Conservation (phyloP, 805 yeast genomes). For the Saccharomycopsis babjevae region DNA sequence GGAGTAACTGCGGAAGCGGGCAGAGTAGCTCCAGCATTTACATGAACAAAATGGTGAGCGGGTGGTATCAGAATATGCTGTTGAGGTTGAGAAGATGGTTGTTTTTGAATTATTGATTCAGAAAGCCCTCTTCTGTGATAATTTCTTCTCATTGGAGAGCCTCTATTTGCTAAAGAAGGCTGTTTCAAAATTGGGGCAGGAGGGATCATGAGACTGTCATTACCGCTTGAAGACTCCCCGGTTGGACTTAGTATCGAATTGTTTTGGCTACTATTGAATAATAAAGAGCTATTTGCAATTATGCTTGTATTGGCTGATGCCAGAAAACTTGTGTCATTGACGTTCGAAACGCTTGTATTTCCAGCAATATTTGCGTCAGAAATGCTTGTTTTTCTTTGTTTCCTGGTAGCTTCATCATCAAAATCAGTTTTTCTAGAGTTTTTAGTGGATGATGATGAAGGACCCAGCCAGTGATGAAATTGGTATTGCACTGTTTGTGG, state of each 20-base stretch:
- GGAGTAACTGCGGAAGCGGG: neutral
- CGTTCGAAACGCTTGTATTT: neutral
- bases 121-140: neutral
- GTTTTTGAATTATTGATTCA: neutral
- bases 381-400: neutral
- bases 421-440: conserved; percentile 12
- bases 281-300: neutral
- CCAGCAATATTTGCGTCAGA: neutral
- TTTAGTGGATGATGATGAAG: conserved; percentile 9
- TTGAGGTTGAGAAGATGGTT: neutral
- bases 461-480: conserved; percentile 30
- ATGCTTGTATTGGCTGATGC: neutral
- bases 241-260: neutral
- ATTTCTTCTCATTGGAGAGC: neutral
- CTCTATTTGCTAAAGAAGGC: neutral
- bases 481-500: conserved; percentile 28
- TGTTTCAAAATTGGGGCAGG: neutral
- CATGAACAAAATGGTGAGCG: neutral
- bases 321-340: neutral
- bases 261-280: neutral
- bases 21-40: neutral
- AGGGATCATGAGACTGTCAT: neutral
- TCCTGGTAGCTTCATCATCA: neutral
- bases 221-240: neutral
- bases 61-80: neutral